phyloP scores from a whole-genome alignment of 2,329 filamentous ascomycete species.

The Trichophyton equinum region DNA sequence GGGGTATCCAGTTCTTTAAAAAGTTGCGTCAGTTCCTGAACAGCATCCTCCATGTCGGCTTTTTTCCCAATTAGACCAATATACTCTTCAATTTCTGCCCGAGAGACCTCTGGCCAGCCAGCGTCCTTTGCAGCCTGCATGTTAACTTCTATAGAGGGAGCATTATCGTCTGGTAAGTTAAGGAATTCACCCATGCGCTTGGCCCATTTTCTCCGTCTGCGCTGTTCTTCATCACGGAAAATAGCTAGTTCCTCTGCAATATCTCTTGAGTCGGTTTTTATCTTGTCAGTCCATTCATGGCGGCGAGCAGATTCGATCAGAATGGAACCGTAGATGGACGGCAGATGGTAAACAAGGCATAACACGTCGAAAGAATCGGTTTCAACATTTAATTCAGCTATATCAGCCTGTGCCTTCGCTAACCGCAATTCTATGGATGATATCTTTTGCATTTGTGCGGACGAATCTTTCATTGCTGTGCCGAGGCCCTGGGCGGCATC shows the following conservation, averaged over 20 bases:
- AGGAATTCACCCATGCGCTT: slow-evolving; percentile 69
- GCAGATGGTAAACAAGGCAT: slow-evolving; percentile 66
- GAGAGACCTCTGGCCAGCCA: slow-evolving; percentile 63
- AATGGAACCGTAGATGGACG: slow-evolving; percentile 80
- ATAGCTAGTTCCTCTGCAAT: slow-evolving; percentile 85
- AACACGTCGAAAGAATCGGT: slow-evolving; percentile 73
- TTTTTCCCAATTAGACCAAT: slow-evolving; percentile 53
- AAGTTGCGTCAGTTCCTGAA: slow-evolving; percentile 61
- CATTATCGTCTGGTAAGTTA: slow-evolving; percentile 51
- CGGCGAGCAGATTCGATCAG: slow-evolving; percentile 74
- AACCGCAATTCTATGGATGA: slow-evolving; percentile 67
- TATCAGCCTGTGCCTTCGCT: slow-evolving; percentile 56
- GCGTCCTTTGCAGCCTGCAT: slow-evolving; percentile 60
- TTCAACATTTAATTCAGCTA: slow-evolving; percentile 60
- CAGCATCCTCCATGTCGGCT: slow-evolving; percentile 51
- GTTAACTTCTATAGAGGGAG: slow-evolving; percentile 72
- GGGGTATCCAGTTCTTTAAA: slow-evolving; percentile 69
- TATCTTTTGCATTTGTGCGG: slow-evolving; percentile 69
- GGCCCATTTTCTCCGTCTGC: slow-evolving; percentile 78
- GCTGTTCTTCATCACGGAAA: slow-evolving; percentile 85
- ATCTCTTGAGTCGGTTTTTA: slow-evolving; percentile 73
- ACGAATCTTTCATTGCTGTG: slow-evolving; percentile 49
- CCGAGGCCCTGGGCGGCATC: slow-evolving; percentile 53
- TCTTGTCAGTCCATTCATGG: slow-evolving; percentile 82
- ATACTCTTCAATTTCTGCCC: slow-evolving; percentile 66